These are phyloP conservation scores for Cryptosporidium muris DNA, from an alignment of 169 alveolate species.

Conservation along the genomic window DNA sequence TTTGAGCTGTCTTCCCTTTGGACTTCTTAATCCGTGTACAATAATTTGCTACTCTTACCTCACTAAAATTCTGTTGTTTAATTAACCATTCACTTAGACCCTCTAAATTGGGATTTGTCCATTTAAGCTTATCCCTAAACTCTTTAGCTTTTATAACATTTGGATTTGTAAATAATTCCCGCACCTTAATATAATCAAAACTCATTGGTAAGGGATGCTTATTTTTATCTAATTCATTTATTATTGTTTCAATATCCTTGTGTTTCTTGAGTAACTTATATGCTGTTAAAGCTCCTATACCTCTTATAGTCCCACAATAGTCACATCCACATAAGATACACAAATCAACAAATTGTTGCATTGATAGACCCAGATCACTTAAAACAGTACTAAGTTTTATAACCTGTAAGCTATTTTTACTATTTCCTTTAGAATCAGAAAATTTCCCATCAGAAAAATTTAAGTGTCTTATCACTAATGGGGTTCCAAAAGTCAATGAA, in stretches of 20 bases:
- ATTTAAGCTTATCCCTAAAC: slow-evolving; percentile 68
- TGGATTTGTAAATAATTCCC: slow-evolving; percentile 81
- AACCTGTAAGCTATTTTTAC: slow-evolving; percentile 75
- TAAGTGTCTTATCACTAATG: slow-evolving; percentile 72
- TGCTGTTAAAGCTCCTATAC: slow-evolving; percentile 97
- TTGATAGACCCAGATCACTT: slow-evolving; percentile 82
- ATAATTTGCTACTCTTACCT: slow-evolving; percentile 77
- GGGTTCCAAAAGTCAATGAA: slow-evolving; percentile 93
- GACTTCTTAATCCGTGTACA: slow-evolving; percentile 53
- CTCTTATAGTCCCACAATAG: slow-evolving; percentile 92
- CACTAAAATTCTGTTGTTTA: slow-evolving; percentile 80
- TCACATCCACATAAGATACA: slow-evolving; percentile 99
- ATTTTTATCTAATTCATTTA: slow-evolving; percentile 79
- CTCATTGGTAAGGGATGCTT: slow-evolving; percentile 73
- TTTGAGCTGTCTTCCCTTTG: slow-evolving; percentile 49
- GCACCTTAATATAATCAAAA: slow-evolving; percentile 79
- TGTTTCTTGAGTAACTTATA: slow-evolving; percentile 87
- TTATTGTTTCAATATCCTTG: slow-evolving; percentile 87
- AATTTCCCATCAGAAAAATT: slow-evolving; percentile 67
- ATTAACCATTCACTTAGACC: slow-evolving; percentile 82
- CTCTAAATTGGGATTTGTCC: slow-evolving; percentile 80
- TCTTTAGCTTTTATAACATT: slow-evolving; percentile 74
- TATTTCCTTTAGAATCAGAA: slow-evolving; percentile 57
- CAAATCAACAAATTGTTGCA: slow-evolving; percentile 94
- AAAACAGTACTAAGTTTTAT: slow-evolving; percentile 81